Evolutionary conservation across 768 basidiomycete genomes (phyloP).

Genomic region (Amanita fuliginea): DNA sequence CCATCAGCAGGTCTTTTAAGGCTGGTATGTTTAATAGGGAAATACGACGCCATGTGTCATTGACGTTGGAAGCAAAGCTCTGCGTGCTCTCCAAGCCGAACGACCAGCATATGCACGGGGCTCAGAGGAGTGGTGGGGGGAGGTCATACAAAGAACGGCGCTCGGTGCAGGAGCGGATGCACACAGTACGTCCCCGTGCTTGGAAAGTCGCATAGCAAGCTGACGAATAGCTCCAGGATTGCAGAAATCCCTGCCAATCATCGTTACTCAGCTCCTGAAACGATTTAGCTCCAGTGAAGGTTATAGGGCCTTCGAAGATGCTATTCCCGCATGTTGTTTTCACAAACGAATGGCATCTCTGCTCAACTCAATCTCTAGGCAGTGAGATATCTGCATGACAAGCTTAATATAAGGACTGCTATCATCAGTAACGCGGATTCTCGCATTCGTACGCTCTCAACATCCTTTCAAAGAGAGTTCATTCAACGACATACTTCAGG

Average conservation of each 20-base stretch:
- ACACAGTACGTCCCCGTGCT: conserved; percentile 25
- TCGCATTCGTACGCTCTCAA: conserved; percentile 42
- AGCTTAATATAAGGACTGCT: conserved; percentile 37
- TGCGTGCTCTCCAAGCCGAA: conserved; percentile 39
- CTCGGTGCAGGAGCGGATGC: conserved; percentile 62
- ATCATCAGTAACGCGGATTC: conserved; percentile 65
- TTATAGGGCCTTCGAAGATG: conserved; percentile 33
- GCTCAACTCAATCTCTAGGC: conserved; percentile 6
- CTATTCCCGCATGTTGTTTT: conserved; percentile 19
- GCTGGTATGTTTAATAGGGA: conserved; percentile 26
- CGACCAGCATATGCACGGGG: conserved; percentile 50
- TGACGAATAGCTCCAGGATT: conserved; percentile 29
- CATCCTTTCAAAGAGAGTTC: background rate
- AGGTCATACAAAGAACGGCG: conserved; percentile 66
- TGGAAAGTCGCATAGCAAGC: background rate
- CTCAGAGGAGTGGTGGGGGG: conserved; percentile 60
- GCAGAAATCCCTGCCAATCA: conserved; percentile 36
- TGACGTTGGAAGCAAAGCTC: conserved; percentile 18
- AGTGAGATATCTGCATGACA: conserved; percentile 36
- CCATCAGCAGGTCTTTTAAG: conserved; percentile 49
- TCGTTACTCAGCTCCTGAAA: conserved; percentile 50
- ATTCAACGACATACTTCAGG: conserved; percentile 17
- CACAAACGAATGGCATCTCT: background rate
- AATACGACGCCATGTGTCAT: background rate
- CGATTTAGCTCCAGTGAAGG: conserved; percentile 65